Conservation (phyloP, 768 basidiomycete species). For the Lactarius deliciosus region DNA sequence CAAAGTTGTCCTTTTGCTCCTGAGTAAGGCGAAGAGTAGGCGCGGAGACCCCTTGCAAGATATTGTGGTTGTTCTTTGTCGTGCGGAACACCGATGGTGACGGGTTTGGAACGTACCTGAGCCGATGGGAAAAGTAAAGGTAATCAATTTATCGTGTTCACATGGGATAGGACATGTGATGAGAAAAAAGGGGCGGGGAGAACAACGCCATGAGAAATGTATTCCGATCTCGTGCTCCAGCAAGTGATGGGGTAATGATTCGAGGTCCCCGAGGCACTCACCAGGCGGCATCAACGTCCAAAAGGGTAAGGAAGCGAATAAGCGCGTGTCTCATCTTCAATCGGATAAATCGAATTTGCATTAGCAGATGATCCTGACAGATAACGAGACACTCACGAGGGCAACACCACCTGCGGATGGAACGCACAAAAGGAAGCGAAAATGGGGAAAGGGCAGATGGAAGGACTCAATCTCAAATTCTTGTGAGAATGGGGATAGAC, state of each 20-base stretch:
- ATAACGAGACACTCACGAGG: constrained; percentile 55
- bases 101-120: constrained; percentile 85
- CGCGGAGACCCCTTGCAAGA: constrained; percentile 87
- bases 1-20: constrained; percentile 76
- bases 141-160: constrained; percentile 8
- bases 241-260: constrained; percentile 7
- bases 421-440: constrained; percentile 27
- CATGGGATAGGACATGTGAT: constrained; percentile 8
- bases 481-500: constrained; percentile 30
- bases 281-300: constrained; percentile 85
- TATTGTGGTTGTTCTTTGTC: constrained; percentile 95
- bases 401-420: constrained; percentile 78
- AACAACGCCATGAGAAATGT: neutral
- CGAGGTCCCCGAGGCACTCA: constrained; percentile 42
- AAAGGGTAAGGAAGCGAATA: constrained; percentile 75
- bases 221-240: constrained; percentile 19
- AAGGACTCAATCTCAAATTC: constrained; percentile 33
- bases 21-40: constrained; percentile 75
- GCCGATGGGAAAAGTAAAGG: constrained; percentile 22
- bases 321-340: constrained; percentile 89
- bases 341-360: constrained; percentile 16
- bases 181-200: neutral
- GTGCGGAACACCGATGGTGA: constrained; percentile 89
- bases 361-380: constrained; percentile 14
- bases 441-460: constrained; percentile 14